Conservation (phyloP, 192 early-diverging fungal genomes). For the Backusella tuberculispora region DNA sequence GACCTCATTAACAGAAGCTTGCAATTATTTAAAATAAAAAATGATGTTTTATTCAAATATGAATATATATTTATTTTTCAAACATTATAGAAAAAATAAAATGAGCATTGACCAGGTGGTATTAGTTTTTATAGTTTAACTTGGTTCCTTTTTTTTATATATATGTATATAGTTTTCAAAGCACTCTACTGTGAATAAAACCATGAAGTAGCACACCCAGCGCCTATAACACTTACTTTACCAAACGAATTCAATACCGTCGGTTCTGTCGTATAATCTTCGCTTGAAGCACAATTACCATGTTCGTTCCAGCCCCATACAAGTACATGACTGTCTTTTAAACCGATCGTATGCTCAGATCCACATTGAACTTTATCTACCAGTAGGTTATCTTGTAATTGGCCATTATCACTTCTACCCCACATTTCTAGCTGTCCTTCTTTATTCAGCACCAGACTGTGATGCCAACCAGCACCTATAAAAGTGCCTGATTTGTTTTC, state of each 20-base stretch:
- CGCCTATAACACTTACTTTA: conserved; percentile 24
- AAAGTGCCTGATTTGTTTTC: conserved; percentile 14
- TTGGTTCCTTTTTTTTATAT: too few relatives aligned
- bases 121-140: too few relatives aligned
- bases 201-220: conserved; percentile 52
- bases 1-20: too few relatives aligned
- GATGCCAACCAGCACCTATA: conserved; percentile 68
- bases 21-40: too few relatives aligned
- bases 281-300: conserved; percentile 77
- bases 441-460: conserved; percentile 41
- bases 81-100: too few relatives aligned
- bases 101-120: too few relatives aligned
- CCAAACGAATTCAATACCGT: neutral
- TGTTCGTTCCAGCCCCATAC: conserved; percentile 97
- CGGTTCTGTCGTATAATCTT: conserved; percentile 15
- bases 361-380: conserved; percentile 60
- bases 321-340: conserved; percentile 49
- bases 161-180: too few relatives aligned
- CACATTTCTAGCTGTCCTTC: conserved; percentile 54
- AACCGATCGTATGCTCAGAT: conserved; percentile 73
- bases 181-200: conserved; percentile 14
- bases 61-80: too few relatives aligned
- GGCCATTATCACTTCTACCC: conserved; percentile 81
- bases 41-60: too few relatives aligned
- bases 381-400: conserved; percentile 40